These are phyloP conservation scores for Solanum phureja DNA, from an alignment of 257 asterid genomes.

Conservation along the genomic window DNA sequence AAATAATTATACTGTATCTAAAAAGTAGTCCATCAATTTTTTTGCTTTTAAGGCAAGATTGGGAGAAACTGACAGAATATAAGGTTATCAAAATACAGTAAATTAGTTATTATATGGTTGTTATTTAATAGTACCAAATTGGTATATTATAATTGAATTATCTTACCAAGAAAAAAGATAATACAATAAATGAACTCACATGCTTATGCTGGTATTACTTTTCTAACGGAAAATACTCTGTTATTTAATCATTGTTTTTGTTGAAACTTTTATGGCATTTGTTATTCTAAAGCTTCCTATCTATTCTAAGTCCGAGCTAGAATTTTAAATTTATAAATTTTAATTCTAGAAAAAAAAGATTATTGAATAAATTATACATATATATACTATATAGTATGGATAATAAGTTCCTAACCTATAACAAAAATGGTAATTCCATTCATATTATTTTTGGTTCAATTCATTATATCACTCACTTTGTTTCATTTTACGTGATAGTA, in stretches of 20 bases:
- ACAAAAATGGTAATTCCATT: background rate
- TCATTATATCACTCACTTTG: background rate
- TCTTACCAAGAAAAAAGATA: background rate
- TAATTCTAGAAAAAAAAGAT: no score
- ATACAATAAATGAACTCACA: background rate
- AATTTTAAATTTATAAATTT: no score
- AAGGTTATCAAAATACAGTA: background rate
- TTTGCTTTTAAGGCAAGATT: background rate
- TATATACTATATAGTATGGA: no score
- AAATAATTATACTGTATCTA: background rate
- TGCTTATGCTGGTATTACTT: background rate
- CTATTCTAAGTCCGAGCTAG: background rate
- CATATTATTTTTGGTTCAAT: background rate
- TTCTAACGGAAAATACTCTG: background rate
- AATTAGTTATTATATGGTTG: background rate
- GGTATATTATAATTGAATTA: background rate
- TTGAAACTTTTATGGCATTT: background rate
- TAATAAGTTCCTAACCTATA: background rate
- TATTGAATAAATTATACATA: no score
- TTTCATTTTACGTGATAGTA: no score
- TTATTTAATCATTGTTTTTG: background rate
- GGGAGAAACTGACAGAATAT: background rate
- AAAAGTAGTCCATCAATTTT: background rate
- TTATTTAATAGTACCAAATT: background rate
- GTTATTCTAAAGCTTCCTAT: background rate